Evolutionary conservation across 1,284 basidiomycete genomes (phyloP).

Genomic region (Vanrija pseudolonga): DNA sequence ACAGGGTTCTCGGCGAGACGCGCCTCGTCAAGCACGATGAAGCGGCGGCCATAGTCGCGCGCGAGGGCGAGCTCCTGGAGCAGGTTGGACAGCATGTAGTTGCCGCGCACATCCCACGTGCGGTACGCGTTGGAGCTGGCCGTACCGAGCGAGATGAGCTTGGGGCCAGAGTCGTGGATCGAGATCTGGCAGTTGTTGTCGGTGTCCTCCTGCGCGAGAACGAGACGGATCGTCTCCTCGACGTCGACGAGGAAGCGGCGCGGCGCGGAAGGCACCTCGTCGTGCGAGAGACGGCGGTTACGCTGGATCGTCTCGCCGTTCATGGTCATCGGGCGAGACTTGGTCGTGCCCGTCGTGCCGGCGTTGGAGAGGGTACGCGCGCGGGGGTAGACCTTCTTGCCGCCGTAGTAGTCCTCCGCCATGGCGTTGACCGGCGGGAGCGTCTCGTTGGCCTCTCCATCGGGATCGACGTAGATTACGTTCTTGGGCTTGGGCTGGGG

Average conservation of each 20-base stretch:
- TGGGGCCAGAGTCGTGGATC: slow-evolving; percentile 93
- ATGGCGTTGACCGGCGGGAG: slow-evolving; percentile 60
- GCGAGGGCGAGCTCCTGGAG: slow-evolving; percentile 96
- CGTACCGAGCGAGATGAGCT: slow-evolving; percentile 91
- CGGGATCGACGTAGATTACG: slow-evolving; percentile 43
- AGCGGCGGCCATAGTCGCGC: slow-evolving; percentile 89
- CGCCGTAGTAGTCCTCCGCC: slow-evolving; percentile 76
- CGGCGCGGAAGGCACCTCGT: slow-evolving; percentile 51
- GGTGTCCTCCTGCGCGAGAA: slow-evolving; percentile 97
- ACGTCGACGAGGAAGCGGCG: slow-evolving; percentile 94
- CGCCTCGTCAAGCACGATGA: slow-evolving; percentile 95
- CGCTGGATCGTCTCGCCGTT: slow-evolving; percentile 68
- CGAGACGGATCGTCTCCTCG: slow-evolving; percentile 95
- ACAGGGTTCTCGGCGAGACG: slow-evolving; percentile 96
- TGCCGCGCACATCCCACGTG: slow-evolving; percentile 90
- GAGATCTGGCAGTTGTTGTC: slow-evolving; percentile 90
- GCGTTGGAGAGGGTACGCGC: slow-evolving; percentile 79
- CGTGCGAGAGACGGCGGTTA: slow-evolving; percentile 74
- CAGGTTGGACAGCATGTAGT: slow-evolving; percentile 98
- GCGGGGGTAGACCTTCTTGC: slow-evolving; percentile 67
- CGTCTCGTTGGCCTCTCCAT: slow-evolving; percentile 6
- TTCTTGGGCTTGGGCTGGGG: slow-evolving; percentile 32
- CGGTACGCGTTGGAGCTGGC: slow-evolving; percentile 97
- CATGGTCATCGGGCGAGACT: slow-evolving; percentile 60
- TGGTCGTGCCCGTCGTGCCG: slow-evolving; percentile 60